Conservation (phyloP, 2,329 filamentous ascomycete species). For the Aspergillus felis region DNA sequence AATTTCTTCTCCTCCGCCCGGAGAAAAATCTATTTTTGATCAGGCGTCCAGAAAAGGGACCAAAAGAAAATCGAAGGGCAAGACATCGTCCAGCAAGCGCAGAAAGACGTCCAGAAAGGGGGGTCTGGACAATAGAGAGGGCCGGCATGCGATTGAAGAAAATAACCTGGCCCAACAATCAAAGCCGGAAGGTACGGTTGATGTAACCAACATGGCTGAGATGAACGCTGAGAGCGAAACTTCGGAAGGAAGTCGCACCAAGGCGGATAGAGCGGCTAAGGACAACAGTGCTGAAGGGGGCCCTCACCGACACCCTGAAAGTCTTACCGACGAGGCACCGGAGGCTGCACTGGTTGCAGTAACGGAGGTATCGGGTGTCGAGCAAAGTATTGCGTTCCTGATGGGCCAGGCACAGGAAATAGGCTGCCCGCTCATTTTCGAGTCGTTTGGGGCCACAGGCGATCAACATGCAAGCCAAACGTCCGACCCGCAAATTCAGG, state of each 20-base stretch:
- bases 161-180: background rate
- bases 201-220: background rate
- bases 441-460: background rate
- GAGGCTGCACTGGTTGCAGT: background rate
- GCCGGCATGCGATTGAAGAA: background rate
- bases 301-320: background rate
- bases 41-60: background rate
- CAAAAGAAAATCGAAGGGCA: slow-evolving; percentile 2
- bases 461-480: background rate
- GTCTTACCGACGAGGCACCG: background rate
- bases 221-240: background rate
- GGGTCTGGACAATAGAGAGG: background rate
- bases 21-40: slow-evolving; percentile 1
- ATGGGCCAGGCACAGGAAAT: background rate
- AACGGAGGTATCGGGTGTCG: background rate
- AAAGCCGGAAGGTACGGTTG: background rate
- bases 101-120: background rate
- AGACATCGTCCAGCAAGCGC: slow-evolving; percentile 2
- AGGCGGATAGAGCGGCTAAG: background rate
- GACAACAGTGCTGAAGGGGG: background rate
- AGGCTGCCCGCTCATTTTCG: background rate
- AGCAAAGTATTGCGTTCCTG: background rate
- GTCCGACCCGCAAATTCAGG: background rate
- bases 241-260: background rate
- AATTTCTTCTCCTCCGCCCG: slow-evolving; percentile 13